Percentiles rank a stretch among this genome's conserved stretches.
These are phyloP conservation scores for Fraxinus americana DNA, from an alignment of 257 asterid genomes.

Conservation along the genomic window DNA sequence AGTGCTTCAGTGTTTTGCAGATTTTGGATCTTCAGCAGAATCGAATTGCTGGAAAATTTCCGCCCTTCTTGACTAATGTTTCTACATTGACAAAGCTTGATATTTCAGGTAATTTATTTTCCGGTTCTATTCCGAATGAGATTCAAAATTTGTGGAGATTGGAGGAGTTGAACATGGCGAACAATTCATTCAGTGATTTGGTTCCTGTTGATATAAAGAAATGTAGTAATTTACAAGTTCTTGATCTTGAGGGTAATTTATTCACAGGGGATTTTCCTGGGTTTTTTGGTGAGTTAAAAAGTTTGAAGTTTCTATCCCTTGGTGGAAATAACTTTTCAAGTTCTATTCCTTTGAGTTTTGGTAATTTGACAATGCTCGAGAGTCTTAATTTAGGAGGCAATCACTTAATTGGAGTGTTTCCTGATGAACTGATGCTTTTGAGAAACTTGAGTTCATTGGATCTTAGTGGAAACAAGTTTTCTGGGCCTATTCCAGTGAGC, in stretches of 20 bases:
- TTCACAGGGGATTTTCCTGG: constrained; percentile 51
- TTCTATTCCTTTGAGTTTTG: constrained; percentile 43
- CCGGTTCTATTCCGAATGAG: constrained; percentile 47
- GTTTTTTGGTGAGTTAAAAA: constrained; percentile 38
- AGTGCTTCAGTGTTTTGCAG: constrained; percentile 48
- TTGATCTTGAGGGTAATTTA: constrained; percentile 64
- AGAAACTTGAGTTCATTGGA: constrained; percentile 53
- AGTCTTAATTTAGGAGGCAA: constrained; percentile 50
- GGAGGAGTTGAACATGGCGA: constrained; percentile 57
- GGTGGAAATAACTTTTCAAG: constrained; percentile 60
- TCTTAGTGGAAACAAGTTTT: constrained; percentile 58
- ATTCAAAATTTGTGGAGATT: constrained; percentile 49
- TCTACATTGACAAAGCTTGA: constrained; percentile 50
- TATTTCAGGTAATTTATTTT: constrained; percentile 58
- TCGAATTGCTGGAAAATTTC: constrained; percentile 44
- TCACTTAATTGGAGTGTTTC: constrained; percentile 48
- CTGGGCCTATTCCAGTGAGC: constrained; percentile 50
- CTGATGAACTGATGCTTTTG: constrained; percentile 47
- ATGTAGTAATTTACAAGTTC: constrained; percentile 46
- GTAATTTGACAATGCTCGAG: constrained; percentile 49
- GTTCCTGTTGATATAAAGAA: constrained; percentile 48
- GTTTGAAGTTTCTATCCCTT: constrained; percentile 42
- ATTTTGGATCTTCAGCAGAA: constrained; percentile 56
- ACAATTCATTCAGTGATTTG: constrained; percentile 52
- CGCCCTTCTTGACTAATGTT: constrained; percentile 36